Evolutionary conservation across 441 rosid species (phyloP), one percentile per base, ranked within the genome.

Genomic region (Cnidoscolus chayamansa): DNA sequence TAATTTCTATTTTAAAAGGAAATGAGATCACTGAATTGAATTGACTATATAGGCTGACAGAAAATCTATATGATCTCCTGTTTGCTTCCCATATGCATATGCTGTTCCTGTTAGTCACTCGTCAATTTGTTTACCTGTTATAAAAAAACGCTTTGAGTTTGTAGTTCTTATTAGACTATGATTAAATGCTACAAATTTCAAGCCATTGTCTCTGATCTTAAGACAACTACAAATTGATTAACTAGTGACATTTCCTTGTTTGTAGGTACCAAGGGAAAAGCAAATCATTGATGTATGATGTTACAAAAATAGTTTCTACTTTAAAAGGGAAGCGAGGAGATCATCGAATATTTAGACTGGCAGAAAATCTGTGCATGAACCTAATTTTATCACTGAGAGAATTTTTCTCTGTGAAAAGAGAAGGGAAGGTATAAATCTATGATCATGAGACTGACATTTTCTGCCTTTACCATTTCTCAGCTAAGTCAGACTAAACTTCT

Each of bases 361-460:
- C 97, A 50, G 99, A 95, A 78, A 95, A 95, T 84, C 83, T 93
- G 76, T 95, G 99, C 85, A 88, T 93, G 84, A 95, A 93, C 82
- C 88, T 93, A 71, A 89, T 95, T 75, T 84, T 95, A 76, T 95
- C 99, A 20, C 81, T 85, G 76, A 87, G 99, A 83, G 99, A 95
- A 80, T 87, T 93, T 82, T 93, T 95, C 83, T 77, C 86, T 0
- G 89, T 93, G 81, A 95, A 88, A 81, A 90, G 97, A 74, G 99
- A 95, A 76, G 96, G 91, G 64, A 93, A 95, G 95, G 99, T 95
- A 72, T 71, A 67, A 64, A 64, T 68, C 54, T 31, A 47, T 61
- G 9, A 56, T 65, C 43, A 63, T 13, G 30, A 48, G 79, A 71
- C 30, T 55, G 31, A 57, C 43, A 53, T 62, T 65, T 55, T 81